These are phyloP conservation scores for Hymenoscyphus fructigenus DNA, from an alignment of 2,329 filamentous ascomycete species.

Conservation along the genomic window DNA sequence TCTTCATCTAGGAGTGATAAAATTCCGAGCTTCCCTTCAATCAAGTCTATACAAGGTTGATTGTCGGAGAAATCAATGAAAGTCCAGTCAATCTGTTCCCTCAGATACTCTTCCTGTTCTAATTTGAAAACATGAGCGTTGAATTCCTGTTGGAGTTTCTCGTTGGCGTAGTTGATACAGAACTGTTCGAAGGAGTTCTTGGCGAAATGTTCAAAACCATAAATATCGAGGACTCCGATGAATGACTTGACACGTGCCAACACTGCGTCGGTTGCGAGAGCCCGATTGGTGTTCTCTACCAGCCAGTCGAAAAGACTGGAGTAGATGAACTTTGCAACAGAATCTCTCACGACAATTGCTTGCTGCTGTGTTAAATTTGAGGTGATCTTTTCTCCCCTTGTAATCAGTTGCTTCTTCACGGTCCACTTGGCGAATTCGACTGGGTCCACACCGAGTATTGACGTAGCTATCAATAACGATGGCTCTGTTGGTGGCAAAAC, in stretches of 20 bases:
- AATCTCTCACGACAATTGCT: conserved; percentile 91
- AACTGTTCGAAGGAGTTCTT: conserved; percentile 99
- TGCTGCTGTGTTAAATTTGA: conserved; percentile 94
- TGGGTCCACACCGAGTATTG: conserved; percentile 83
- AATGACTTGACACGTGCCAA: conserved; percentile 81
- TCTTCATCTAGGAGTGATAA: conserved; percentile 93
- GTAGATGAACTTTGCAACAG: conserved; percentile 98
- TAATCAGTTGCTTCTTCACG: conserved; percentile 97
- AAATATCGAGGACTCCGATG: conserved; percentile 98
- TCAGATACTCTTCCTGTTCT: conserved; percentile 95
- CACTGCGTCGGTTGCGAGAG: conserved; percentile 85
- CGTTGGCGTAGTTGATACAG: conserved; percentile 99
- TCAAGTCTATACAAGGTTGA: conserved; percentile 97
- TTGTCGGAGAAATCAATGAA: conserved; percentile 99
- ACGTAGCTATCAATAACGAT: conserved; percentile 75
- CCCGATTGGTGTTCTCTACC: conserved; percentile 92
- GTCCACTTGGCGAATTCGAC: conserved; percentile 95
- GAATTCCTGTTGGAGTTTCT: conserved; percentile 98
- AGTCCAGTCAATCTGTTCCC: conserved; percentile 97
- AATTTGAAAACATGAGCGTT: conserved; percentile 99
- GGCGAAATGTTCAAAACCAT: conserved; percentile 98
- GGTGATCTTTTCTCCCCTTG: conserved; percentile 94
- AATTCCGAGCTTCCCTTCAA: conserved; percentile 94
- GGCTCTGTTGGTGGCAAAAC: conserved; percentile 78
- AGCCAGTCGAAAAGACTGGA: conserved; percentile 98